Conservation (phyloP, 169 alveolate genomes). For the Plasmodium coatneyi region DNA sequence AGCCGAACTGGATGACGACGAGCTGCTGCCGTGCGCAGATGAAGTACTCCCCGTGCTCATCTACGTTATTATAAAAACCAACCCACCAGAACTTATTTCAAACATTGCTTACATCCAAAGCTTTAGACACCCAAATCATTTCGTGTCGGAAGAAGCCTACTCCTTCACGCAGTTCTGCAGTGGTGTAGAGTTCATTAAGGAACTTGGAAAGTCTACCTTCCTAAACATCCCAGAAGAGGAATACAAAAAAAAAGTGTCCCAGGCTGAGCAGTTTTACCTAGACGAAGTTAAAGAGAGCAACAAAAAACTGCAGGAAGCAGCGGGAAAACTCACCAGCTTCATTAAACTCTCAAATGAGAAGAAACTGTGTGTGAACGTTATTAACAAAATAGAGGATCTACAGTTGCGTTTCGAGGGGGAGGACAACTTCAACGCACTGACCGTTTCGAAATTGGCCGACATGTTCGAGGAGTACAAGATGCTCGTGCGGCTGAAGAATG, state of each 20-base stretch:
- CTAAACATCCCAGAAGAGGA: slow-evolving; percentile 75
- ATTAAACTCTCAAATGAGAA: slow-evolving; percentile 47
- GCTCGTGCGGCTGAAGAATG: slow-evolving; percentile 54
- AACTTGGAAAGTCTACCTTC: slow-evolving; percentile 72
- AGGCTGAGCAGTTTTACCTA: slow-evolving; percentile 54
- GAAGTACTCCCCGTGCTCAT: slow-evolving; percentile 89
- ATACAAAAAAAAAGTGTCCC: slow-evolving; percentile 46
- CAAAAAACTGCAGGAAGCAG: slow-evolving; percentile 68
- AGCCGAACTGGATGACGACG: not conserved
- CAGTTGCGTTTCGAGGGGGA: slow-evolving; percentile 20
- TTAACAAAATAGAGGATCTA: slow-evolving; percentile 30
- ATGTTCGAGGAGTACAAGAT: slow-evolving; percentile 61
- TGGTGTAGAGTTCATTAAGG: slow-evolving; percentile 85
- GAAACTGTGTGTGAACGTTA: slow-evolving; percentile 15
- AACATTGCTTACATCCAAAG: slow-evolving; percentile 83
- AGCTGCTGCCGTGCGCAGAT: slow-evolving; percentile 86
- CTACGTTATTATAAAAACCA: slow-evolving; percentile 84
- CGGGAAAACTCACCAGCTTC: slow-evolving; percentile 59
- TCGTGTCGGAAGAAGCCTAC: slow-evolving; percentile 88
- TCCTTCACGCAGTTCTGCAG: slow-evolving; percentile 88
- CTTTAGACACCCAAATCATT: slow-evolving; percentile 87
- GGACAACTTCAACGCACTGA: slow-evolving; percentile 23
- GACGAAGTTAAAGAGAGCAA: slow-evolving; percentile 71
- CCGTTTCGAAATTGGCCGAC: slow-evolving; percentile 7
- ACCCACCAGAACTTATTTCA: slow-evolving; percentile 88